phyloP scores from a whole-genome alignment of 2,329 filamentous ascomycete genomes.

The Leptographium galeiforme region DNA sequence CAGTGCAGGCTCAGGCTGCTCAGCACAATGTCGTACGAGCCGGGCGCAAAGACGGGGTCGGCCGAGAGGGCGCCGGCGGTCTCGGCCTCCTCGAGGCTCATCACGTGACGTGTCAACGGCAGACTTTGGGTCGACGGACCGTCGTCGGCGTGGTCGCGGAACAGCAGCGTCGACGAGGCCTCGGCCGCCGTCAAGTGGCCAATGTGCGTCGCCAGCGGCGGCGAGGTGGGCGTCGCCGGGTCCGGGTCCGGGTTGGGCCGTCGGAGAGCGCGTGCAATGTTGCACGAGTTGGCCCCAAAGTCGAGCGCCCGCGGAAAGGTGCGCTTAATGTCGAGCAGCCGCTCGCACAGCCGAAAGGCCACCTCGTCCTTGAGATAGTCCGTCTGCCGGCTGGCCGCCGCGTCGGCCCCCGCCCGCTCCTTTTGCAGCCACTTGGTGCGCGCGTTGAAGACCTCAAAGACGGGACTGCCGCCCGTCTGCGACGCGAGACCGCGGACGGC shows the following conservation, averaged over 20 bases:
- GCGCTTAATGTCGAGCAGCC: slow-evolving; percentile 86
- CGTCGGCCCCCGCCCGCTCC: slow-evolving; percentile 64
- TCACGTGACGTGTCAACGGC: slow-evolving; percentile 58
- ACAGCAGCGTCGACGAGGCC: slow-evolving; percentile 61
- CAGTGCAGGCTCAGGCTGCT: slow-evolving; percentile 87
- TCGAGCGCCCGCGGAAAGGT: slow-evolving; percentile 75
- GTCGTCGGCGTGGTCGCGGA: slow-evolving; percentile 59
- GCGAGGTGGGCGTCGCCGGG: slow-evolving; percentile 38
- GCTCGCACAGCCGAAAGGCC: slow-evolving; percentile 68
- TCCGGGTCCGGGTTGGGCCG: slow-evolving; percentile 53
- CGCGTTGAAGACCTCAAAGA: slow-evolving; percentile 83
- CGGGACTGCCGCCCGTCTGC: slow-evolving; percentile 61
- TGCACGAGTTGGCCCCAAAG: slow-evolving; percentile 90
- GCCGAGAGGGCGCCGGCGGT: neutral
- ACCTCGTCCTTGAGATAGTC: slow-evolving; percentile 94
- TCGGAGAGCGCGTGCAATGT: slow-evolving; percentile 73
- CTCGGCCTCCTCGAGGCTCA: slow-evolving; percentile 49
- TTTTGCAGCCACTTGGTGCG: slow-evolving; percentile 82
- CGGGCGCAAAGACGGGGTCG: slow-evolving; percentile 43
- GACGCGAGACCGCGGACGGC: slow-evolving; percentile 53
- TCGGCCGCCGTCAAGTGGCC: slow-evolving; percentile 68
- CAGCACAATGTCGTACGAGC: slow-evolving; percentile 78
- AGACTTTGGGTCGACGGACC: slow-evolving; percentile 60
- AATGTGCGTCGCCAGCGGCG: slow-evolving; percentile 59
- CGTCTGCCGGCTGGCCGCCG: slow-evolving; percentile 59